Conservation (phyloP, 208 protist species). For the Acanthamoeba divionensis region DNA sequence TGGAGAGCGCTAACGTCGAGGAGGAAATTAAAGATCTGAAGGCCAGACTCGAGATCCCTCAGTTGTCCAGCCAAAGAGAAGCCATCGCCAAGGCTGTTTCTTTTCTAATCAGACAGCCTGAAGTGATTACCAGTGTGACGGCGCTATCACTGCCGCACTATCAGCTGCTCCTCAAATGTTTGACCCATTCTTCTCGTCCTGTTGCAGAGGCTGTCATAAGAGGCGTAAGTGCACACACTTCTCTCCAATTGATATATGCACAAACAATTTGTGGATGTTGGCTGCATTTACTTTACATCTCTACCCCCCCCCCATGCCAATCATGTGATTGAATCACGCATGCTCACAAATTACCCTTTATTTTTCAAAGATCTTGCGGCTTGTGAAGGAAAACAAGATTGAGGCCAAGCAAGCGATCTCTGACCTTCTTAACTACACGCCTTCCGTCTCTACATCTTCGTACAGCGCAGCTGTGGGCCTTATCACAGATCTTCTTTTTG, state of each 20-base stretch:
- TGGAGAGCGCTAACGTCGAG: no score
- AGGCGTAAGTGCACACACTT: neutral
- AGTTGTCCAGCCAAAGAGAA: neutral
- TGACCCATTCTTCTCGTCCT: no score
- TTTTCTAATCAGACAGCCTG: neutral
- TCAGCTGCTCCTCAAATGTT: no score
- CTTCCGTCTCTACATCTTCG: neutral
- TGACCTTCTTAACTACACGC: constrained; percentile 19
- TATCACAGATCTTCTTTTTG: constrained; percentile 14
- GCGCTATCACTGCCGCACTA: no score
- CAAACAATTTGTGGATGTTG: no score
- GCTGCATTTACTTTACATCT: no score
- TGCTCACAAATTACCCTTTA: no score
- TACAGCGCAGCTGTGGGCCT: neutral
- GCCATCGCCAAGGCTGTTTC: neutral
- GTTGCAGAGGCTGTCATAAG: neutral
- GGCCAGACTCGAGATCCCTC: neutral
- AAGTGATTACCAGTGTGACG: no score
- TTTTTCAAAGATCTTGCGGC: neutral
- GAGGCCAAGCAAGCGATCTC: neutral
- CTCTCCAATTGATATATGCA: neutral
- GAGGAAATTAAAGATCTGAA: neutral
- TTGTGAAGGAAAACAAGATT: constrained; percentile 23
- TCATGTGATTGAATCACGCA: no score
- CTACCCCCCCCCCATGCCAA: no score